phyloP scores from a whole-genome alignment of 345 rosid species.

The Moricandia arvensis region DNA sequence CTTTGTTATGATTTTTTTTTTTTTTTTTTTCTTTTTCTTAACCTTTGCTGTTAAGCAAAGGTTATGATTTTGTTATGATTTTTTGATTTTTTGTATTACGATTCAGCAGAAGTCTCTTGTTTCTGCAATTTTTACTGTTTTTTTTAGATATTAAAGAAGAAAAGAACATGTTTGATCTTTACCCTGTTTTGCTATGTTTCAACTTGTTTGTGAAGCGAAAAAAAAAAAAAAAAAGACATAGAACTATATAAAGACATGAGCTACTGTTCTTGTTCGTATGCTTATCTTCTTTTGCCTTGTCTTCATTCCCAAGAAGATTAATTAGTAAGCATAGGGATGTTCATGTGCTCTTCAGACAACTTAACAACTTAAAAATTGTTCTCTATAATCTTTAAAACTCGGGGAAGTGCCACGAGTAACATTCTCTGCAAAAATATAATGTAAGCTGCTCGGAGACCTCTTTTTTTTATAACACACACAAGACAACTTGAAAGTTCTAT shows the following conservation, averaged over 20 bases:
- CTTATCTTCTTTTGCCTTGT: conserved; percentile 62
- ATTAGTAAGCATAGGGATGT: conserved; percentile 51
- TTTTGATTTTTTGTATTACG: background rate
- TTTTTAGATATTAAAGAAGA: background rate
- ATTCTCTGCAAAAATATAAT: too few species aligned
- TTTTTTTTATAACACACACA: too few species aligned
- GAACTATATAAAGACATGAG: too few species aligned
- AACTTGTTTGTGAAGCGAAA: background rate
- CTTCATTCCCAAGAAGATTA: conserved; percentile 77
- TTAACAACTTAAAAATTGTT: conserved; percentile 50
- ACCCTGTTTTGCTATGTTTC: background rate
- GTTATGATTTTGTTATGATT: too few species aligned
- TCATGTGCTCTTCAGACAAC: conserved; percentile 56
- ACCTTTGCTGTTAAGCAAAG: too few species aligned
- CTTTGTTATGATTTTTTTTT: too few species aligned
- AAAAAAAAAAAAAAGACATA: background rate
- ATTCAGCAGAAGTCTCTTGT: conserved; percentile 33
- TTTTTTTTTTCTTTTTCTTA: too few species aligned
- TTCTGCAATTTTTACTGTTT: conserved; percentile 25
- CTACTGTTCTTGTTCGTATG: too few species aligned
- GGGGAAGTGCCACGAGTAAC: background rate
- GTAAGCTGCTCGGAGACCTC: too few species aligned
- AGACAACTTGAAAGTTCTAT: too few species aligned
- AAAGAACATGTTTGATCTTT: background rate
- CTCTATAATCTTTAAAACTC: conserved; percentile 31